phyloP scores from a whole-genome alignment of 495 filamentous ascomycete species.

The Penicillium silybi region DNA sequence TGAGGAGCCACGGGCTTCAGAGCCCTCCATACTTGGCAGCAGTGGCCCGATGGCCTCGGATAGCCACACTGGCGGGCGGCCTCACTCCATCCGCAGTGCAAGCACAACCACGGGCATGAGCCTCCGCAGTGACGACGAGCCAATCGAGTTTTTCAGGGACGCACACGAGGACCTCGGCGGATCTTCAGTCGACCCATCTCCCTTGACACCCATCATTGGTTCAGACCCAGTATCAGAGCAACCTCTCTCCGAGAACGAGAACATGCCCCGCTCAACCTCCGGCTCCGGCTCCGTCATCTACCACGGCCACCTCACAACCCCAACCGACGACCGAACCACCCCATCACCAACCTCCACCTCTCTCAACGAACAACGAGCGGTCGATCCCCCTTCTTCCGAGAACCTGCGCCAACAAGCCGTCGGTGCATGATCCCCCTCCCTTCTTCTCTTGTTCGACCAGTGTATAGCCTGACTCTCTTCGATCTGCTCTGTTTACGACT shows the following conservation, averaged over 20 bases:
- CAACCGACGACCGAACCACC: conserved; percentile 9
- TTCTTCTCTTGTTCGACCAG: conserved; percentile 1
- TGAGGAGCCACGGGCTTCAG: conserved; percentile 42
- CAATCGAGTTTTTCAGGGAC: conserved; percentile 22
- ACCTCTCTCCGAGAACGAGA: background rate
- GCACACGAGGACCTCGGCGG: conserved; percentile 15
- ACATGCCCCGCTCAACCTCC: conserved; percentile 2
- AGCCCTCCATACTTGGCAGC: conserved; percentile 32
- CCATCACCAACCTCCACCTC: conserved; percentile 18
- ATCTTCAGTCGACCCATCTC: conserved; percentile 1
- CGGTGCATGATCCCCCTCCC: conserved; percentile 17
- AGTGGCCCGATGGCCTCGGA: conserved; percentile 30
- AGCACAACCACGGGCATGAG: conserved; percentile 40
- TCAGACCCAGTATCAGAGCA: background rate
- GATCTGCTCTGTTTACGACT: conserved; percentile 23
- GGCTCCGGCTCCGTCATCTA: conserved; percentile 5
- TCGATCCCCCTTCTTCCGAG: conserved; percentile 23
- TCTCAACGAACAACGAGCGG: conserved; percentile 16
- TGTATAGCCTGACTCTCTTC: conserved; percentile 22
- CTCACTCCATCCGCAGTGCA: conserved; percentile 33
- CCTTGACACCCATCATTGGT: background rate
- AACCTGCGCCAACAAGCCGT: conserved; percentile 30
- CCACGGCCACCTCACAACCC: conserved; percentile 12
- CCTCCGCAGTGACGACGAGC: conserved; percentile 24
- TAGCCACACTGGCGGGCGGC: conserved; percentile 21